Evolutionary conservation across 2,329 filamentous ascomycete genomes (phyloP).

Genomic region (Emydomyces testavorans): DNA sequence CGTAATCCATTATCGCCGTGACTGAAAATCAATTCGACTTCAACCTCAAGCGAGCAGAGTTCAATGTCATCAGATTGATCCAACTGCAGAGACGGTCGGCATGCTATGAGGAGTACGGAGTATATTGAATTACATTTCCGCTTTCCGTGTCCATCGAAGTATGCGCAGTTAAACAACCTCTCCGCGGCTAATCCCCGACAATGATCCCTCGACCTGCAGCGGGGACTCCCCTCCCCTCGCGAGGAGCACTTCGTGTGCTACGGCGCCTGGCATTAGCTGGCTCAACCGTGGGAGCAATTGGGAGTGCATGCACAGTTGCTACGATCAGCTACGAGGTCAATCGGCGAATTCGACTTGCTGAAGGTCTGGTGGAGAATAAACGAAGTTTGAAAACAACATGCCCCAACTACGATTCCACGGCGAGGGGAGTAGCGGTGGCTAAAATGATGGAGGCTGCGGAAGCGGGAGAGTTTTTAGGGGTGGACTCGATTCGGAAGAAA

Average conservation of each 20-base stretch:
- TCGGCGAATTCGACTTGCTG: slow-evolving; percentile 31
- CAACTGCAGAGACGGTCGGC: too few relatives aligned
- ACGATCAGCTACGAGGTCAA: slow-evolving; percentile 35
- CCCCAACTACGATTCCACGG: slow-evolving; percentile 33
- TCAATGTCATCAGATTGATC: too few relatives aligned
- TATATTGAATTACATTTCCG: neutral
- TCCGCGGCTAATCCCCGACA: neutral
- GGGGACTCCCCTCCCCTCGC: slow-evolving; percentile 32
- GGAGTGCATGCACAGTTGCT: slow-evolving; percentile 32
- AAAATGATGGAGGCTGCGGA: slow-evolving; percentile 37
- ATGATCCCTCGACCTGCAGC: slow-evolving; percentile 22
- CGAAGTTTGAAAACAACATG: slow-evolving; percentile 32
- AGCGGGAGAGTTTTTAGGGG: slow-evolving; percentile 32
- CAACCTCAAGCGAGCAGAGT: too few relatives aligned
- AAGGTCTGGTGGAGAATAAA: slow-evolving; percentile 37
- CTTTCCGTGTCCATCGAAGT: neutral
- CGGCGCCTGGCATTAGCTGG: slow-evolving; percentile 28
- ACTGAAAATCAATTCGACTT: too few relatives aligned
- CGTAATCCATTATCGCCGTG: too few relatives aligned
- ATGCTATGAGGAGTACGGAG: neutral
- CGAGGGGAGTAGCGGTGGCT: slow-evolving; percentile 28
- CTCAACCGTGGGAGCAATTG: slow-evolving; percentile 24
- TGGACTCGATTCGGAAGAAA: slow-evolving; percentile 27
- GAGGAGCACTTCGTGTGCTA: slow-evolving; percentile 35
- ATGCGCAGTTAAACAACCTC: neutral